phyloP scores from a whole-genome alignment of 345 rosid genomes.

The Citrus inodora region DNA sequence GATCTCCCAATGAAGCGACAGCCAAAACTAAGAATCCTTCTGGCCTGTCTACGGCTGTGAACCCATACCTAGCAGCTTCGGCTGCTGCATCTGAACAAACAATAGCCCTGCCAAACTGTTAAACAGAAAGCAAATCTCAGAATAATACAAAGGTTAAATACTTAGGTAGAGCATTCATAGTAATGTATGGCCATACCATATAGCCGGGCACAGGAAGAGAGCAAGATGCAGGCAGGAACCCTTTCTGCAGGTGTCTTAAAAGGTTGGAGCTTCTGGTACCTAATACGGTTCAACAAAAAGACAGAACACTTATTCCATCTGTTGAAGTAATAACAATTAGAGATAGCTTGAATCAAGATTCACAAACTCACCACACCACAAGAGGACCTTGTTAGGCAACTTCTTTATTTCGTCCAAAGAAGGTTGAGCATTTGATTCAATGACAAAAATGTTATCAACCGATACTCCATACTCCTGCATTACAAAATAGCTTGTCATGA shows the following conservation, averaged over 20 bases:
- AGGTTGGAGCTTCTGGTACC: constrained; percentile 64
- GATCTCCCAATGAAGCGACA: constrained; percentile 54
- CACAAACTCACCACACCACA: constrained; percentile 73
- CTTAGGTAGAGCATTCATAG: neutral
- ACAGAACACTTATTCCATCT: neutral
- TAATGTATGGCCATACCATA: constrained; percentile 41
- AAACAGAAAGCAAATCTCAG: neutral
- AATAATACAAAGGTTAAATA: neutral
- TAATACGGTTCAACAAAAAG: neutral
- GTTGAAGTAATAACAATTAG: neutral
- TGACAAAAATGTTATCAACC: constrained; percentile 53
- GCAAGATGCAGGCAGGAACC: constrained; percentile 67
- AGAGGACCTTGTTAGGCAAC: constrained; percentile 58
- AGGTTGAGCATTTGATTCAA: constrained; percentile 54
- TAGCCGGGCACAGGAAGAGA: constrained; percentile 75
- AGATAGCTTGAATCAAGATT: neutral
- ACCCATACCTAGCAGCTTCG: constrained; percentile 79
- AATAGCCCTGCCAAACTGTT: constrained; percentile 71
- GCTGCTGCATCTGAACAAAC: constrained; percentile 86
- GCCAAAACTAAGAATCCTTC: constrained; percentile 76
- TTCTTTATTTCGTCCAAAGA: constrained; percentile 62
- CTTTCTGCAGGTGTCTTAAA: constrained; percentile 63
- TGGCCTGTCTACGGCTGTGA: constrained; percentile 67
- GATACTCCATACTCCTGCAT: constrained; percentile 59
- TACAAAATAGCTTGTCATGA: neutral